Base-by-base conservation (phyloP, 768 basidiomycete genomes). In the Leccinum arenicola region DNA sequence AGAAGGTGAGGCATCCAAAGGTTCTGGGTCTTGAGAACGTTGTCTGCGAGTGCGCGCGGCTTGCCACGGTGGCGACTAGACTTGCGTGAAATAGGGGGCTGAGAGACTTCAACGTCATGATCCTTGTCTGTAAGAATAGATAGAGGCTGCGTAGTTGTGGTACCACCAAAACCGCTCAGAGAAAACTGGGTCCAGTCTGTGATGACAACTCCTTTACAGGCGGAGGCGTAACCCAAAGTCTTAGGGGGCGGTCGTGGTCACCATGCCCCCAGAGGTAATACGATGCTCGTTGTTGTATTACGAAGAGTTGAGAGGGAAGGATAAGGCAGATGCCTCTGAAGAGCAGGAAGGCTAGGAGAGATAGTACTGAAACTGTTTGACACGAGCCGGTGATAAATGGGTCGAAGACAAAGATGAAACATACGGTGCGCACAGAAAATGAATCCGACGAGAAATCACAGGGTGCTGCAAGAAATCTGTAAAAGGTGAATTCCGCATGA, bases 111-210 rank as follows among this genome's bases (percentile, higher is more conserved):
- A 27, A 84, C 59, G 58, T 89, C 88, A 47, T 88, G 85, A 50
- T 89, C 87, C 52, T 75, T 80, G 55, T 87, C 84, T 36, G 84
- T 71, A 10, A 89, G 76, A 1, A 86, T 72, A 11, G 83, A 82
- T 4, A 92, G 79, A 6, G 76, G 72, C 17, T 64, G 73, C 5
- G 67, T 54, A 2, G 54, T 11, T 1, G 75, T 64, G 45, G 80
- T 76, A 1, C 74, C 73, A 33, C 78, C 79, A 70, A 88, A 92
- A 3, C 90, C 90, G 1, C 82, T 74, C 1, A 80, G 73, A 0
- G 88, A 85, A 71, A 92, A 91, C 40, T 85, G 82, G 6, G 78
- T 69, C 90, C 90, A 92, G 64, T 89, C 87, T 50, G 73, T 65
- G 52, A 71, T 27, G 29, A 68, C 60, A n/a, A n/a, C n/a, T n/a